These are phyloP conservation scores for Neoboletus magnificus DNA, from an alignment of 768 basidiomycete genomes.

Conservation along the genomic window DNA sequence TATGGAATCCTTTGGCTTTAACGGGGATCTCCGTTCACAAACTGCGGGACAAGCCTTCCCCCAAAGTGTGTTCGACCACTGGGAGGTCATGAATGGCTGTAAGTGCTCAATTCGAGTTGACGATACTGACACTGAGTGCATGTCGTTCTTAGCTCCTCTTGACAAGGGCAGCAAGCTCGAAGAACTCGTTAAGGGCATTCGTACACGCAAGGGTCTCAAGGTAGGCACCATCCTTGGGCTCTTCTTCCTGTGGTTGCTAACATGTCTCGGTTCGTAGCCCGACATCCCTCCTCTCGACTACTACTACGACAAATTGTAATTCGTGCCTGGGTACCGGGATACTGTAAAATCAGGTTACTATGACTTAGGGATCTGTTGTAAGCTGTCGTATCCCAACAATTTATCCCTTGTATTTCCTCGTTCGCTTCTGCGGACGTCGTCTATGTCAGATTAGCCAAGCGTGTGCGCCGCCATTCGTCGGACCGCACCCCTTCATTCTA, in stretches of 20 bases:
- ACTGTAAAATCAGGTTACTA: conserved; percentile 7
- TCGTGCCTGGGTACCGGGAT: background rate
- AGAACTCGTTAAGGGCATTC: conserved; percentile 76
- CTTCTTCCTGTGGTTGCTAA: conserved; percentile 5
- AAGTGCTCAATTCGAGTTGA: conserved; percentile 30
- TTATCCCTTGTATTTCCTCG: conserved; percentile 12
- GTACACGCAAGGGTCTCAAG: conserved; percentile 95
- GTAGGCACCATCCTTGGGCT: conserved; percentile 32
- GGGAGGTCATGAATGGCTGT: conserved; percentile 84
- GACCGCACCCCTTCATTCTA: no score
- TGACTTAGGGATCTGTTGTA: conserved; percentile 11
- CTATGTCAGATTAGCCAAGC: no score
- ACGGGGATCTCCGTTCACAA: conserved; percentile 87
- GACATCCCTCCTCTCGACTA: conserved; percentile 84
- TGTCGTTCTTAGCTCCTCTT: conserved; percentile 48
- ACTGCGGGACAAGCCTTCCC: conserved; percentile 99
- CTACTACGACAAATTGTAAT: conserved; percentile 92
- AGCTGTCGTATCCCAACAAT: conserved; percentile 18
- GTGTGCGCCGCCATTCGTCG: no score
- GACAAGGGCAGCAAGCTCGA: conserved; percentile 93
- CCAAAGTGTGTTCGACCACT: conserved; percentile 90
- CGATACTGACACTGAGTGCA: background rate
- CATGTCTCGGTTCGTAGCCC: conserved; percentile 44
- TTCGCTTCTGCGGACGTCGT: background rate
- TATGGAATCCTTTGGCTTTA: conserved; percentile 95